Evolutionary conservation across 768 basidiomycete genomes (phyloP).

Genomic region (Tylopilus sp.): DNA sequence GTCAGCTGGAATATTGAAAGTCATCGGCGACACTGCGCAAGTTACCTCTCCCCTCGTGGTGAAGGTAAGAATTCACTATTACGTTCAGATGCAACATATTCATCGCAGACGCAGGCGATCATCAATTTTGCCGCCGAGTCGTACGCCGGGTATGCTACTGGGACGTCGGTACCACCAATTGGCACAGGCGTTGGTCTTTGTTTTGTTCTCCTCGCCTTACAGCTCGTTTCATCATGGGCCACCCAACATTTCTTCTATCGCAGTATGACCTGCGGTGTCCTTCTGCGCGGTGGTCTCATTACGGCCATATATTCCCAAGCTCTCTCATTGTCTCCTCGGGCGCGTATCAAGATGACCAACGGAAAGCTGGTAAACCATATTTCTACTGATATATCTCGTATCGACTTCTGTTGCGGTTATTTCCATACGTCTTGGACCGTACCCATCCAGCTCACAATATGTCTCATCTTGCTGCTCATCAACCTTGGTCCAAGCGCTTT

Average conservation of each 20-base stretch:
- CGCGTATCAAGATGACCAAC: slow-evolving; percentile 77
- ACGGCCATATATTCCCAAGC: slow-evolving; percentile 81
- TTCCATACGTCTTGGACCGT: slow-evolving; percentile 81
- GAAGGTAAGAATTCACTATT: slow-evolving; percentile 47
- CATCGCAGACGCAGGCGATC: slow-evolving; percentile 44
- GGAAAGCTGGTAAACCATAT: slow-evolving; percentile 94
- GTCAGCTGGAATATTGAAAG: slow-evolving; percentile 56
- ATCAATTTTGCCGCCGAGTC: slow-evolving; percentile 68
- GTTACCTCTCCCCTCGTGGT: slow-evolving; percentile 75
- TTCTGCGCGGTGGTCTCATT: slow-evolving; percentile 81
- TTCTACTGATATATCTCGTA: slow-evolving; percentile 85
- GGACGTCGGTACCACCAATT: slow-evolving; percentile 37
- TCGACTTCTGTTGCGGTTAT: slow-evolving; percentile 82
- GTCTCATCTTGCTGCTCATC: slow-evolving; percentile 67
- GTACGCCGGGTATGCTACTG: slow-evolving; percentile 44
- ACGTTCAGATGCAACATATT: background rate
- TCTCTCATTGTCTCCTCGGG: slow-evolving; percentile 70
- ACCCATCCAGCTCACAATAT: slow-evolving; percentile 74
- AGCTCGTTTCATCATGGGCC: slow-evolving; percentile 62
- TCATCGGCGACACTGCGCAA: slow-evolving; percentile 68
- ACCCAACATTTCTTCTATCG: slow-evolving; percentile 86
- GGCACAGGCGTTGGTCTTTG: slow-evolving; percentile 72
- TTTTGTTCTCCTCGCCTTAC: slow-evolving; percentile 65
- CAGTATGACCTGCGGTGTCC: slow-evolving; percentile 67
- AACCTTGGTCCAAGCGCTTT: slow-evolving; percentile 64